Evolutionary conservation across 352 stramenopile genomes (phyloP).

Genomic region (Globisporangium echinulatum): DNA sequence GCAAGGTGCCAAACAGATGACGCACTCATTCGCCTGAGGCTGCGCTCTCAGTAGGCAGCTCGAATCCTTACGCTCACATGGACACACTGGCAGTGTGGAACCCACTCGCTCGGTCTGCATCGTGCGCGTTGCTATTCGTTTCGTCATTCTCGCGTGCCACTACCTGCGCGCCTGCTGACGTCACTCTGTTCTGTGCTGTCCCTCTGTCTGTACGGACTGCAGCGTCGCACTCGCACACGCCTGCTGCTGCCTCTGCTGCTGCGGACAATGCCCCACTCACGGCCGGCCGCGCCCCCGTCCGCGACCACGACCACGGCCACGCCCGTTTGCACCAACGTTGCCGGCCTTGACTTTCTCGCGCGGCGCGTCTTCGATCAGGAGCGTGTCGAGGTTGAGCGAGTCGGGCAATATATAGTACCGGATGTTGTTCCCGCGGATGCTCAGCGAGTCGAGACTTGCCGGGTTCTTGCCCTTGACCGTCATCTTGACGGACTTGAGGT

Average conservation of each 20-base stretch:
- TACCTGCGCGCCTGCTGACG: no score
- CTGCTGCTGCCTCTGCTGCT: not conserved
- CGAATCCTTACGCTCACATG: no score
- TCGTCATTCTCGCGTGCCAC: no score
- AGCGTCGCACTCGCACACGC: not conserved
- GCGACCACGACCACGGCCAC: conserved; percentile 72
- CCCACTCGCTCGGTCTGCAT: no score
- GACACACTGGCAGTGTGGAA: no score
- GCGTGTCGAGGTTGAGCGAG: conserved; percentile 97
- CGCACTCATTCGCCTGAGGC: no score
- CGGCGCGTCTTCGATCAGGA: conserved; percentile 97
- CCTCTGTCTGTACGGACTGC: not conserved
- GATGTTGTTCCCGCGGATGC: conserved; percentile 98
- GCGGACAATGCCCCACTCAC: conserved; percentile 3
- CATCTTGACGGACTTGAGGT: conserved; percentile 98
- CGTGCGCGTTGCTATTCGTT: no score
- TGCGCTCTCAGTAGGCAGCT: no score
- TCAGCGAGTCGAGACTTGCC: conserved; percentile 95
- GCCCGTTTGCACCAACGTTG: conserved; percentile 44
- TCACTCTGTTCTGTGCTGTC: no score
- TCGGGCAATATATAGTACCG: conserved; percentile 92
- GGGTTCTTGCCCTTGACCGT: conserved; percentile 97
- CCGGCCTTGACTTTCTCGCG: conserved; percentile 91
- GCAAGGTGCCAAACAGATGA: no score
- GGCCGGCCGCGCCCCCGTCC: conserved; percentile 43